Evolutionary conservation across 169 alveolate genomes (phyloP), one percentile per base, ranked within the genome.

Genomic region (Cytauxzoon felis): DNA sequence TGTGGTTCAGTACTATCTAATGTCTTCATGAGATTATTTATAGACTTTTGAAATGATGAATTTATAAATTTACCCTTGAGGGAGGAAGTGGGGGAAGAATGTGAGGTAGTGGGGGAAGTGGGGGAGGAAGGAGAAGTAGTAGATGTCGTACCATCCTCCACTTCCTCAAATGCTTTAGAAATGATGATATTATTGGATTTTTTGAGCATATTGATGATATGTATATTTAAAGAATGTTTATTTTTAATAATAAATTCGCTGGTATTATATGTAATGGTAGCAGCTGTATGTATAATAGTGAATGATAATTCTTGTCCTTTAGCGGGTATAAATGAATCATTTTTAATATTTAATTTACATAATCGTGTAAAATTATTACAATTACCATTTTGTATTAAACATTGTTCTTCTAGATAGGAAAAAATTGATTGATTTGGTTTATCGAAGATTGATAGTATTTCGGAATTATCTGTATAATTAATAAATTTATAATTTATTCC

Each of bases 381-480:
- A 24, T 66, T 40, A 5, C 86, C 86, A 2, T 80, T 62, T 57
- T 76, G 80, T 24, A 76, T 76, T 26, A 58, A 40, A 27, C 86
- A 76, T 43, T 76, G 86, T 69, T 76, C 86, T 36, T 76, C 68
- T 51, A 76, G 32, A 34, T 66, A 76, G 23, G 81, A 60, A 59
- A 76, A 76, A 7, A 76, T 66, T 21, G 73, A 57, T 43, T 68
- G 54, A 42, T 76, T 76, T 13, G 78, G 70, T 34, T 76, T 76
- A 54, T 76, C 92, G 43, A 86, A 78, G 3, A 86, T 63, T 1
- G 53, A 64, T 24, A 86, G 78, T 21, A 86, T 85, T 61, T 50
- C 70, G 29, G 88, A 81, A 38, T 86, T 86, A 60, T 86, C 92
- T 34, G 79, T 76, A 62, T 78, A 86, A 6, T 27, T 45, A 7